Percentiles rank a stretch among this genome's conserved stretches.
Evolutionary conservation across 805 yeast species (phyloP).

Genomic region (Kodamaea nitidulidarum): DNA sequence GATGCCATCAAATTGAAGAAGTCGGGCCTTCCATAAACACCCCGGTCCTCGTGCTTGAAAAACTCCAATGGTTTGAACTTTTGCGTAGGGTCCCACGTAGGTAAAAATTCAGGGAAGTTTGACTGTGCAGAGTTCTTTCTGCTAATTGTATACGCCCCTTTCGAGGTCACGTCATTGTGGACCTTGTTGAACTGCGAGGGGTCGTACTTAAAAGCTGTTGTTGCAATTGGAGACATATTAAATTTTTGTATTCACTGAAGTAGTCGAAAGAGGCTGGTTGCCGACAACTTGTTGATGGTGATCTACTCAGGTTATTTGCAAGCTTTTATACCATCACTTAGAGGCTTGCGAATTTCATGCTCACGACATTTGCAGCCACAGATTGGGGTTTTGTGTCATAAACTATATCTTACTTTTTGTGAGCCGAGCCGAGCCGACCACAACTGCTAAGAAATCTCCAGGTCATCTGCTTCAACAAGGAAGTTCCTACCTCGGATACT

Average conservation of each 20-base stretch:
- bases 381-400: not conserved
- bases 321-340: no score
- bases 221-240: constrained; percentile 13
- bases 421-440: constrained; percentile 2
- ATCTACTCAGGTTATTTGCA: no score
- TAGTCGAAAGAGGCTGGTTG: no score
- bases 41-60: constrained; percentile 27
- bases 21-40: constrained; percentile 20
- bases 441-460: no score
- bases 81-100: constrained; percentile 33
- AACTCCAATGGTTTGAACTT: constrained; percentile 26
- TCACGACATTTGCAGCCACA: constrained; percentile 8
- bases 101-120: constrained; percentile 26
- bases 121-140: constrained; percentile 20
- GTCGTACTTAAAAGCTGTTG: constrained; percentile 18
- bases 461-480: no score
- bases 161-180: constrained; percentile 16
- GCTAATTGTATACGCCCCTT: constrained; percentile 27
- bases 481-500: no score
- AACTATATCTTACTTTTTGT: not conserved
- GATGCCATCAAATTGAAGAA: constrained; percentile 20
- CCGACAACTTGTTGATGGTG: no score
- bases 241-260: not conserved
- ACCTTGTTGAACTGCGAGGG: constrained; percentile 22
- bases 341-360: not conserved